Conservation (phyloP, 1,284 basidiomycete genomes). For the Fomitopsis pinicola region DNA sequence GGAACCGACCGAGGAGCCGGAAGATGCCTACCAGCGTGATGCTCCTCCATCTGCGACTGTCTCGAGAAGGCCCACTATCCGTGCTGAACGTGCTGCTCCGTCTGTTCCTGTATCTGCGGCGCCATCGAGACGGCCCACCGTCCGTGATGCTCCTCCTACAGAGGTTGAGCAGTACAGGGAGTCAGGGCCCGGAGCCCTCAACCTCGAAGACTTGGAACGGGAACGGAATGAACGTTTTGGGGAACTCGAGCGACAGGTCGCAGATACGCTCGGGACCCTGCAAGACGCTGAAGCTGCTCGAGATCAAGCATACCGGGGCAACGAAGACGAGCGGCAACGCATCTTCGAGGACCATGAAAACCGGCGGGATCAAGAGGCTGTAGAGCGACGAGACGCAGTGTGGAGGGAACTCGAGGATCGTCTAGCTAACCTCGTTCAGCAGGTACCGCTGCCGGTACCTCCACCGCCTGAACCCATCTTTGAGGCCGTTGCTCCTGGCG, state of each 20-base stretch:
- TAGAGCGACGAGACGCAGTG: conserved; percentile 46
- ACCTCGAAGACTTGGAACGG: conserved; percentile 44
- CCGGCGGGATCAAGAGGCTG: conserved; percentile 44
- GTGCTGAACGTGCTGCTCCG: not conserved
- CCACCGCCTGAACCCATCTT: conserved; percentile 1
- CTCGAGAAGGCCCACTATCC: not conserved
- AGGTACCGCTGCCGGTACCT: conserved; percentile 11
- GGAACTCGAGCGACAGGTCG: conserved; percentile 47
- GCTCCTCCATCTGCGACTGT: too few species aligned
- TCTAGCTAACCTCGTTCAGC: conserved; percentile 16
- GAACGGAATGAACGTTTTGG: conserved; percentile 51
- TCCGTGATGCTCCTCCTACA: not conserved
- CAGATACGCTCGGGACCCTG: conserved; percentile 40
- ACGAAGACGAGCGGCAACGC: conserved; percentile 60
- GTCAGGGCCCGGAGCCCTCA: conserved; percentile 32
- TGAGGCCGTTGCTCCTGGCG: conserved; percentile 4
- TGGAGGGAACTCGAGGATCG: conserved; percentile 41
- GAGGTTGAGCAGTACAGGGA: not conserved
- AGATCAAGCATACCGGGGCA: conserved; percentile 55
- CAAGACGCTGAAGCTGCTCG: conserved; percentile 56
- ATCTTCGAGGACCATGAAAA: conserved; percentile 58
- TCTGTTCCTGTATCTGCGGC: not conserved
- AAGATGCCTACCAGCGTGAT: too few species aligned
- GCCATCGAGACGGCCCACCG: not conserved
- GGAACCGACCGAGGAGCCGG: not conserved